Base-by-base conservation (phyloP, 768 basidiomycete genomes). In the Pleurotus ostreatus region DNA sequence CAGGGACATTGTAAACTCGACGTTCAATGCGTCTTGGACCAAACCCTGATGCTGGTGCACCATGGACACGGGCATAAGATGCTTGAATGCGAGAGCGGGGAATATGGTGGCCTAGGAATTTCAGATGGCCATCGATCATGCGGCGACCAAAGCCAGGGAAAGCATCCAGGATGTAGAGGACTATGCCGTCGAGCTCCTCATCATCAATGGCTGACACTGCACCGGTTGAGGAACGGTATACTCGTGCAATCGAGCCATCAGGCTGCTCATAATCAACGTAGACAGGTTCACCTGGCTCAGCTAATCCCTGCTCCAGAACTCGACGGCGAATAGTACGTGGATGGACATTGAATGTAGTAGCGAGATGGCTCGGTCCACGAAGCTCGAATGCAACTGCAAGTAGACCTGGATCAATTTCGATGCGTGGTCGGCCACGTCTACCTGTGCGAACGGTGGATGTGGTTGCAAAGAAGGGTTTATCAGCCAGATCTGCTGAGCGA, bases 1-100 rank as follows among this genome's bases (percentile, higher is more conserved):
- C 71, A 4, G 68, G 59, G 4, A 75, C 74, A 2, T 54, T 55
- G 57, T 78, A 77, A 1, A 58, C 61, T 26, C 59, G 26, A 3
- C 68, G 57, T 12, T 61, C 41, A 23, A 73, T 72, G 8, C 54
- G 39, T 4, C 62, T 63, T 2, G 34, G 47, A 20, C 65, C 65
- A 63, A 73, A 71, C 7, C 43, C n/a, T 12, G 44, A 22, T 1
- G 37, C 49, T 11, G 65, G 60, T 4, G 61, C 11, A 34, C 68
- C 66, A 43, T 64, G 56, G 9, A 70, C 61, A 12, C 61, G 63
- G 2, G 55, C 16, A 41, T 58, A 63, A 3, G 61, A 62, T 15
- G 38, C 58, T 18, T 23, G 38, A 12, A 71, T 58, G 13, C 62
- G 61, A 1, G 47, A 46, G 1, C 55, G 25, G 18, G 65, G 61